Conservation (phyloP, 352 stramenopile genomes). For the Plasmopara halstedii region DNA sequence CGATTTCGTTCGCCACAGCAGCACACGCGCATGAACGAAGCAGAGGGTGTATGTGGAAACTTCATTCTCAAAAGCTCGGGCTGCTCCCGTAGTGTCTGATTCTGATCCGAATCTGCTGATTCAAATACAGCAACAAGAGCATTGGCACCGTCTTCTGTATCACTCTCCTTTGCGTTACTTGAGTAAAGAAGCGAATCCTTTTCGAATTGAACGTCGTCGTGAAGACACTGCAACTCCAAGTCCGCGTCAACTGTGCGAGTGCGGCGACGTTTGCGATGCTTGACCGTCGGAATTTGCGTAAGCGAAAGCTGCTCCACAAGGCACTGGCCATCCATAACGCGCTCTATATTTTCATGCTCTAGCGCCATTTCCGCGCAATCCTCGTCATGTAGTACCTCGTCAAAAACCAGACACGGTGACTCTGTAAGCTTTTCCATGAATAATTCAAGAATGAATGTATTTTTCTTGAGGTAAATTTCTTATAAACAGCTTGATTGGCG, state of each 20-base stretch:
- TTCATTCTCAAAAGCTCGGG: conserved; percentile 7
- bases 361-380: conserved; percentile 33
- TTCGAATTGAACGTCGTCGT: conserved; percentile 2
- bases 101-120: conserved; percentile 18
- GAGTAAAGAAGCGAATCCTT: conserved; percentile 7
- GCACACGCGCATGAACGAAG: conserved; percentile 20
- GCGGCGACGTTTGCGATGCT: conserved; percentile 20
- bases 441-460: conserved; percentile 14
- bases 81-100: conserved; percentile 25
- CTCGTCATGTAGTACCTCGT: conserved; percentile 21
- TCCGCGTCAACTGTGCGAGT: conserved; percentile 10
- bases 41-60: conserved; percentile 16
- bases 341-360: conserved; percentile 23
- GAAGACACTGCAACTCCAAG: conserved; percentile 8
- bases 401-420: conserved; percentile 3
- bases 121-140: conserved; percentile 33
- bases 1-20: conserved; percentile 14
- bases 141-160: conserved; percentile 25
- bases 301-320: conserved; percentile 31
- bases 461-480: conserved; percentile 5
- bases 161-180: conserved; percentile 16
- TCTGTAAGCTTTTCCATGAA: background rate
- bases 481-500: no score
- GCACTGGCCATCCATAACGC: conserved; percentile 37
- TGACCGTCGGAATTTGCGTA: conserved; percentile 2